Percentiles rank a stretch among this genome's conserved stretches.
These are phyloP conservation scores for Pseudopithomyces chartarum DNA, from an alignment of 2,329 filamentous ascomycete genomes.

Conservation along the genomic window DNA sequence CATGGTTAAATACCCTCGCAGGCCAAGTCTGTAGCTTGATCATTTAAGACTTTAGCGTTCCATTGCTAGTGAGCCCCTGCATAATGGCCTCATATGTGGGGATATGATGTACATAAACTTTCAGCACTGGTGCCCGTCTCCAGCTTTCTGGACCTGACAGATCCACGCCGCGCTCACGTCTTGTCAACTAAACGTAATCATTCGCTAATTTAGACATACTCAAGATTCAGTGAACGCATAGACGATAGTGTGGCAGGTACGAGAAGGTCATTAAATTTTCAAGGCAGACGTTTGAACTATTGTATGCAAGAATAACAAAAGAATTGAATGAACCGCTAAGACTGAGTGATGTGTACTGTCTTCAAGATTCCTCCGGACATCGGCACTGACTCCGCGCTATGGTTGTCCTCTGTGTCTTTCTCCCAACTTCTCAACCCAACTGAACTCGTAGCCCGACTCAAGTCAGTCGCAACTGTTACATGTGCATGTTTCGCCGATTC, in stretches of 20 bases:
- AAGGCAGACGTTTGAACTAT: too few relatives aligned
- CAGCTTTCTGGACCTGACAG: too few relatives aligned
- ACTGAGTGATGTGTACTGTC: conserved; percentile 8
- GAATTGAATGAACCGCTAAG: background rate
- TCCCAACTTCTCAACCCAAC: conserved; percentile 18
- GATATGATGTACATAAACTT: background rate
- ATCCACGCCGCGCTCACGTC: too few relatives aligned
- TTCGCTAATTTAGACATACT: too few relatives aligned
- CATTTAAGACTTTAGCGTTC: background rate
- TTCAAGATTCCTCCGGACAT: conserved; percentile 2
- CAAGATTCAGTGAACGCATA: too few relatives aligned
- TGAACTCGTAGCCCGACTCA: conserved; percentile 18
- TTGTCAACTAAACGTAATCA: too few relatives aligned
- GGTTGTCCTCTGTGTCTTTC: background rate
- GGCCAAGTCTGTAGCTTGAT: background rate
- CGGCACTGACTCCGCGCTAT: background rate
- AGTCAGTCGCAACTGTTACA: background rate
- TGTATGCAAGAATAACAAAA: too few relatives aligned
- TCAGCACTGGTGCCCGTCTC: too few relatives aligned
- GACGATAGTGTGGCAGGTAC: too few relatives aligned
- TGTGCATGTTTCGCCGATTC: background rate
- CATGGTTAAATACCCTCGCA: background rate
- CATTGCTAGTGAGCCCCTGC: background rate
- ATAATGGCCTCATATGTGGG: background rate
- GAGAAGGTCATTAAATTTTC: too few relatives aligned